Percentiles rank a stretch among this genome's conserved stretches.
Evolutionary conservation across 768 basidiomycete genomes (phyloP).

Genomic region (Agrocybe praecox): DNA sequence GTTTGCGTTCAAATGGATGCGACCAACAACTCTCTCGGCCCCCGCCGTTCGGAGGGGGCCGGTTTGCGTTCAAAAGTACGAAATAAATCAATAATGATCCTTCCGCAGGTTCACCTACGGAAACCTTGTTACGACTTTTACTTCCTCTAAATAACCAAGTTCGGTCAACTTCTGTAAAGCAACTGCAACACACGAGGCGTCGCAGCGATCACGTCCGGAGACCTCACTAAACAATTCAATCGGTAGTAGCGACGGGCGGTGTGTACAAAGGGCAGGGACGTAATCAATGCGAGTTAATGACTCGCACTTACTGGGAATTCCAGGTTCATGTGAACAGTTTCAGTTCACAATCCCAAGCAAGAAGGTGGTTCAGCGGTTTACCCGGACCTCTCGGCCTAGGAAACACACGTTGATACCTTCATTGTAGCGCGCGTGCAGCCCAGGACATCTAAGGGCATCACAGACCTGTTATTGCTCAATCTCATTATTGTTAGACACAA

Average conservation of each 20-base stretch:
- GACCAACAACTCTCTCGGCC: too few relatives aligned
- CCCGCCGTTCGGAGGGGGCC: too few relatives aligned
- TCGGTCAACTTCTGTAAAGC: slow-evolving; percentile 59
- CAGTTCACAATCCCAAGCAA: slow-evolving; percentile 81
- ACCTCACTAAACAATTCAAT: slow-evolving; percentile 91
- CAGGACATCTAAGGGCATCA: slow-evolving; percentile 92
- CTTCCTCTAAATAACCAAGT: slow-evolving; percentile 86
- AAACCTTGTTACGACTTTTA: slow-evolving; percentile 85
- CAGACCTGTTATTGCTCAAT: slow-evolving; percentile 92
- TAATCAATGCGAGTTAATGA: slow-evolving; percentile 90
- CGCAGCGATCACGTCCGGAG: slow-evolving; percentile 70
- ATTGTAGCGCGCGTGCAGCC: slow-evolving; percentile 88
- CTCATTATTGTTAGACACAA: slow-evolving; percentile 78
- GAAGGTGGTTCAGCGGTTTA: slow-evolving; percentile 39
- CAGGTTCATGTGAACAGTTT: slow-evolving; percentile 92
- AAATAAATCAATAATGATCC: slow-evolving; percentile 74
- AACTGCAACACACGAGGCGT: slow-evolving; percentile 45
- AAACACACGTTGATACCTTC: slow-evolving; percentile 85
- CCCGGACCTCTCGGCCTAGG: slow-evolving; percentile 73
- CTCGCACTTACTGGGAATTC: slow-evolving; percentile 88
- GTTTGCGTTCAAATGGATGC: too few relatives aligned
- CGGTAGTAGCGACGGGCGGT: slow-evolving; percentile 90
- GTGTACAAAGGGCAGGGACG: slow-evolving; percentile 91
- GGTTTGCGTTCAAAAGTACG: too few relatives aligned
- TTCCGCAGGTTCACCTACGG: slow-evolving; percentile 83